A percentile compares a stretch with the other conserved stretches of the same genome.
Evolutionary conservation across 805 yeast genomes (phyloP).

Genomic region (Teunomyces gatunensis): DNA sequence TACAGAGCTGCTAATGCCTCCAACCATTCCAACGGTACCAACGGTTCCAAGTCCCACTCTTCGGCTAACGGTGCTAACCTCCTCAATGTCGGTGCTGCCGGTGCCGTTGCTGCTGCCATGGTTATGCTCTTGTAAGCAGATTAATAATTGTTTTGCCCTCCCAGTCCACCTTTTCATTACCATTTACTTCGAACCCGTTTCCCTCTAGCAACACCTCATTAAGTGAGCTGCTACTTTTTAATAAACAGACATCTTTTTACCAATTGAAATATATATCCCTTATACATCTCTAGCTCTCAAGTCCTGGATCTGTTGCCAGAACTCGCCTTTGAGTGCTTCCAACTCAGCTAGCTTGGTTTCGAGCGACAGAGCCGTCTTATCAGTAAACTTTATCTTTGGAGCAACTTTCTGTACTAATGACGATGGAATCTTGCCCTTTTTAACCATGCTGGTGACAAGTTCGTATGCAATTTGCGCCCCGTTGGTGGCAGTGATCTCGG

Average conservation of each 20-base stretch:
- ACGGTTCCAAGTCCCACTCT: slow-evolving; percentile 16
- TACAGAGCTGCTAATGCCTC: slow-evolving; percentile 14
- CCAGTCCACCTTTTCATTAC: background rate
- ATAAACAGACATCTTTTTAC: slow-evolving; percentile 1
- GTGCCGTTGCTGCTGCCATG: slow-evolving; percentile 51
- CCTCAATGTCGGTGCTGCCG: slow-evolving; percentile 32
- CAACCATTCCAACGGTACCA: slow-evolving; percentile 19
- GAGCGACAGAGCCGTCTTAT: background rate
- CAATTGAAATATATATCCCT: background rate
- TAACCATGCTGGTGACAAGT: slow-evolving; percentile 71
- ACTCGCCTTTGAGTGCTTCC: slow-evolving; percentile 11
- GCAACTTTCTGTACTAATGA: background rate
- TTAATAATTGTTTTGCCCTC: background rate
- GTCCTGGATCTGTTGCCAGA: slow-evolving; percentile 2
- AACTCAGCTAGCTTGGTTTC: slow-evolving; percentile 12
- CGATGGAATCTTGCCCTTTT: slow-evolving; percentile 38
- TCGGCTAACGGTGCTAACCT: slow-evolving; percentile 21
- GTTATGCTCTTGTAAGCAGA: slow-evolving; percentile 40
- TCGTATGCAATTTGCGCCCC: slow-evolving; percentile 74
- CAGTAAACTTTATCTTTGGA: background rate
- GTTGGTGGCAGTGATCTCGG: slow-evolving; percentile 65
- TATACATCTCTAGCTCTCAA: background rate
- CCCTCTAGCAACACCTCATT: background rate
- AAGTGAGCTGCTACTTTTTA: background rate
- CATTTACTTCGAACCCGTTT: slow-evolving; percentile 1